These are phyloP conservation scores for Saccharomycopsis sp. DNA, from an alignment of 805 yeast species.

Conservation along the genomic window DNA sequence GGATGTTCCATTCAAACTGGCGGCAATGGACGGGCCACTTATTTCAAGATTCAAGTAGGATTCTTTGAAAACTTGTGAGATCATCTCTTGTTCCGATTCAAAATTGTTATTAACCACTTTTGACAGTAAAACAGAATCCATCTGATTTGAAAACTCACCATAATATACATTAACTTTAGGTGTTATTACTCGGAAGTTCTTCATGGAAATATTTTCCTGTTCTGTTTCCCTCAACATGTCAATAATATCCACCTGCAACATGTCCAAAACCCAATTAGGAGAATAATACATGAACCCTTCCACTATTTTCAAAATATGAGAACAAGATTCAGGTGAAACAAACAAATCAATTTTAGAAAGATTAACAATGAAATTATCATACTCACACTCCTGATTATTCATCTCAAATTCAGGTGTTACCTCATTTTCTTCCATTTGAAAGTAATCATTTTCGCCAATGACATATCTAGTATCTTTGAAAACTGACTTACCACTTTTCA, in stretches of 20 bases:
- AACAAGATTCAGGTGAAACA: constrained; percentile 39
- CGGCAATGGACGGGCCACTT: constrained; percentile 25
- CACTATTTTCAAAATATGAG: constrained; percentile 33
- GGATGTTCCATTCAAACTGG: constrained; percentile 13
- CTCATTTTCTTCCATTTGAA: constrained; percentile 1
- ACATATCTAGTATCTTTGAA: constrained; percentile 2
- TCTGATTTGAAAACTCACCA: constrained; percentile 29
- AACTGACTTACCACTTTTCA: background rate
- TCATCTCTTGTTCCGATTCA: background rate
- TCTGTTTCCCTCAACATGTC: constrained; percentile 33
- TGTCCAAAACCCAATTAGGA: constrained; percentile 51
- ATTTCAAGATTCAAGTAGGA: constrained; percentile 15
- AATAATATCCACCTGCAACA: constrained; percentile 54
- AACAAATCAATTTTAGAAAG: constrained; percentile 44
- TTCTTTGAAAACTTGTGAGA: constrained; percentile 21
- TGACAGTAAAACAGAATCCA: background rate
- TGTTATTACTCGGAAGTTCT: constrained; percentile 40
- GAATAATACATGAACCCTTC: constrained; percentile 32
- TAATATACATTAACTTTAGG: constrained; percentile 38
- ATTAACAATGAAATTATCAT: constrained; percentile 48
- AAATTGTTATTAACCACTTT: background rate
- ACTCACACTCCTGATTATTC: constrained; percentile 38
- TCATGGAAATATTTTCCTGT: constrained; percentile 30
- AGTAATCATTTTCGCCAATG: constrained; percentile 10
- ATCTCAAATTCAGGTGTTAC: constrained; percentile 13